Percentiles rank a stretch among this genome's conserved stretches.
Evolutionary conservation across 2,329 filamentous ascomycete genomes (phyloP).

Genomic region (Neofusicoccum laricinum): DNA sequence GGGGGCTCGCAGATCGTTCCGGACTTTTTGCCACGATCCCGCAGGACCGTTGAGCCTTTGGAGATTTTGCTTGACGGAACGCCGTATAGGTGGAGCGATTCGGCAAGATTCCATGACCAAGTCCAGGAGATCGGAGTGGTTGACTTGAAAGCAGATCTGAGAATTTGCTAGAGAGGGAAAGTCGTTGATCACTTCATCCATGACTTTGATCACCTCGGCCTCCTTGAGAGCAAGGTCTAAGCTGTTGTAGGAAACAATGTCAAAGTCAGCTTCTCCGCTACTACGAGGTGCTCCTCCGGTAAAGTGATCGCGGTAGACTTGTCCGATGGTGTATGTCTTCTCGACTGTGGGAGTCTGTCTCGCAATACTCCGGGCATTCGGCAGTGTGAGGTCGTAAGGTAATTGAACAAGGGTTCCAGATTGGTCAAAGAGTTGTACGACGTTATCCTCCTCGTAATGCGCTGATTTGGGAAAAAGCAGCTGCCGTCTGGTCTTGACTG

Average conservation of each 20-base stretch:
- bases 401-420: conserved; percentile 87
- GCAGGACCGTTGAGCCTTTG: conserved; percentile 83
- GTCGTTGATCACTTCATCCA: conserved; percentile 82
- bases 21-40: conserved; percentile 78
- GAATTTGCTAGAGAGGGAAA: conserved; percentile 72
- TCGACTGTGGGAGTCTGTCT: conserved; percentile 64
- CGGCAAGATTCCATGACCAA: conserved; percentile 88
- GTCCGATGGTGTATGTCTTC: conserved; percentile 82
- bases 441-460: conserved; percentile 67
- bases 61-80: conserved; percentile 74
- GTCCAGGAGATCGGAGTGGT: conserved; percentile 82
- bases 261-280: conserved; percentile 90
- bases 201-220: conserved; percentile 87
- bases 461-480: conserved; percentile 77
- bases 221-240: conserved; percentile 85
- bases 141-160: conserved; percentile 84
- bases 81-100: conserved; percentile 66
- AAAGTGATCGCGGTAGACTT: conserved; percentile 76
- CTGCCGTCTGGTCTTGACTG: conserved; percentile 73
- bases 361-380: conserved; percentile 80
- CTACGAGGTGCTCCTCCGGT: conserved; percentile 78
- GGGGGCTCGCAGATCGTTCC: conserved; percentile 76
- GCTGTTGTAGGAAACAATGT: conserved; percentile 82
- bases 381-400: conserved; percentile 90
- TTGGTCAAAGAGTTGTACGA: conserved; percentile 76